Evolutionary conservation across 1,139 yeast genomes (phyloP).

Genomic region (Geotrichum siamense): DNA sequence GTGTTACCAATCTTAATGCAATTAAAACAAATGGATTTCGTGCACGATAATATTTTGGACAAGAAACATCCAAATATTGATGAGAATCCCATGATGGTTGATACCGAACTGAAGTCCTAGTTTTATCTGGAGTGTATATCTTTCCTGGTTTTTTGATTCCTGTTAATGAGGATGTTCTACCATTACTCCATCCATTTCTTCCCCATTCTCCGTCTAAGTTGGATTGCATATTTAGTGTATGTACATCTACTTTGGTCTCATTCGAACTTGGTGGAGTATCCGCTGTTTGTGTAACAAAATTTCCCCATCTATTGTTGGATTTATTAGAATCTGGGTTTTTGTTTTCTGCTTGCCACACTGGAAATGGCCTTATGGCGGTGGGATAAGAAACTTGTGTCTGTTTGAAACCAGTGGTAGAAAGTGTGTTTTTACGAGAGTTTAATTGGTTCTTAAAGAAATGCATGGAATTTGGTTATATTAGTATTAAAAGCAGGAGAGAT

Average conservation of each 20-base stretch:
- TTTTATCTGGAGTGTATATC: conserved; percentile 5
- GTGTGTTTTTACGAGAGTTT: background rate
- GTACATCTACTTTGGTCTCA: conserved; percentile 5
- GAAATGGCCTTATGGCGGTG: conserved; percentile 13
- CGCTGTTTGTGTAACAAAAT: background rate
- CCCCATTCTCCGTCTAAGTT: conserved; percentile 15
- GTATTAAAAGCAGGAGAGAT: too few species aligned
- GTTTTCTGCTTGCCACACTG: conserved; percentile 15
- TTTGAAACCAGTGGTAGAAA: background rate
- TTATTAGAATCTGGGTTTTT: background rate
- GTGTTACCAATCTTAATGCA: conserved; percentile 59
- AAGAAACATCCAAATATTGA: conserved; percentile 1
- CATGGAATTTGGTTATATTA: too few species aligned
- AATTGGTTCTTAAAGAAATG: too few species aligned
- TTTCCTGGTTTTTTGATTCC: background rate
- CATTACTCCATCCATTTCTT: conserved; percentile 2
- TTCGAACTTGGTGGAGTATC: conserved; percentile 1
- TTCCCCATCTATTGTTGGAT: background rate
- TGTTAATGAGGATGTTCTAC: background rate
- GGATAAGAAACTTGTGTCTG: conserved; percentile 9
- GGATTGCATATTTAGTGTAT: conserved; percentile 13
- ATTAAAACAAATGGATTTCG: conserved; percentile 78
- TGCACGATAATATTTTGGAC: conserved; percentile 34
- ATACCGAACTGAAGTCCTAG: background rate
- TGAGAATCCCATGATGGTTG: conserved; percentile 2